Evolutionary conservation across 176 grass and related monocot species (phyloP), one percentile per base, ranked within the genome.

Genomic region (Cocos nucifera): DNA sequence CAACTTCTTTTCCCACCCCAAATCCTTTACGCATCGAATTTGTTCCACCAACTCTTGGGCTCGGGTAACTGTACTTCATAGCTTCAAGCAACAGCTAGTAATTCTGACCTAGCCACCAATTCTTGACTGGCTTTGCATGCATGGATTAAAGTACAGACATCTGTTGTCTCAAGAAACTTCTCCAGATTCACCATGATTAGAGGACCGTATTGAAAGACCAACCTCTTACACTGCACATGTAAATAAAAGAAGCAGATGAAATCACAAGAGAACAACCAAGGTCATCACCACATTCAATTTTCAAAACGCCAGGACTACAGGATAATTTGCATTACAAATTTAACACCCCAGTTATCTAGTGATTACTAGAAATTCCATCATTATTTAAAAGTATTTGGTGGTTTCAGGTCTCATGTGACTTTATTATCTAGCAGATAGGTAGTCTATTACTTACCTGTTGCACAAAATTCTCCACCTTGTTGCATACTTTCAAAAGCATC

Each of bases 401-500:
- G 22, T 17, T 58, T 22, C 35, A 51, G 17, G 26, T 17, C 19
- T 32, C 5, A 0, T 22, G 30, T 44, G 35, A 39, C 9, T 39
- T 10, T 0, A 39, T 39, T 10, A 39, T 39, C 35, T 39, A 12
- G 35, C 35, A 10, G 35, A 39, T 39, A 39, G 8, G 9, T 10
- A 39, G 8, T 39, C 9, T 20, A 1, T 17, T 24, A 24, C 19
- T 64, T 64, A 78, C 86, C 81, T 89, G 57, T 20, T 84, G 77
- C 39, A 81, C 86, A 56, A 55, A 86, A 72, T 62, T 87, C 19
- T 83, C 83, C 51, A 73, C 26, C 25, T 83, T 92, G 24, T 72
- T 83, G 76, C 88, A 92, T 69, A 62, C 83, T 83, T 86, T 75
- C 57, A 92, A 73, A 80, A 92, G 76, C 63, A 69, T 68, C 59